Base-by-base conservation (phyloP, 2,329 filamentous ascomycete genomes). In the Penicillium occitanis region DNA sequence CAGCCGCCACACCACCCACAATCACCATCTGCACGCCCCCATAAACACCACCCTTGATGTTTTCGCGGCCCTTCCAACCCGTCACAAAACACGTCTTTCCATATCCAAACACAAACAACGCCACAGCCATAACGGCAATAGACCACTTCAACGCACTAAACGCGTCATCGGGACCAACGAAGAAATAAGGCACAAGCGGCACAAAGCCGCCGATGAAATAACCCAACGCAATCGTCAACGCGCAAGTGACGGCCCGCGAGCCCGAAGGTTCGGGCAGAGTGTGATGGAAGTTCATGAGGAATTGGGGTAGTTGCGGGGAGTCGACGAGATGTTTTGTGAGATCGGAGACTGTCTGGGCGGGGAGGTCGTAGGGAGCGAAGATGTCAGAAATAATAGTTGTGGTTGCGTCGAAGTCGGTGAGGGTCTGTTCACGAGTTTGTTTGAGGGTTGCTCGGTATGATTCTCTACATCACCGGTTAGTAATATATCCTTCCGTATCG, bases 81-180 rank as follows among this genome's bases (percentile, higher is more conserved):
- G 71, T 74, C 50, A 79, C 76, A 58, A 78, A 78, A 66, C 77
- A 78, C 0, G 76, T 79, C 73, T 86, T 86, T 37, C 77, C 76
- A 68, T 81, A 85, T 0, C 84, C 84, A 67, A 86, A 86, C 7
- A 80, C 59, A 58, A 86, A 75, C 33, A 86, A 72, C 1, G 83
- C 79, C 22, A 85, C 68, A 1, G 76, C 78, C 69, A 84, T 85
- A 17, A 84, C 80, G n/a, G 78, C 81, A 62, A 85, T 83, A n/a
- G 81, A 84, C 71, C 79, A 80, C 67, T 79, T 80, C 51, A 89
- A 70, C 85, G 94, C 68, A 90, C 97, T 76, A 93, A 94, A 83
- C 83, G 90, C 68, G 92, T 97, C 77, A 89, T 93, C 53, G 82
- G 88, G 70, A 86, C 92, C 65, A 86, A 96, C 69, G 89, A 79